phyloP scores from a whole-genome alignment of 345 rosid species.

The Rhodamnia rubescens region DNA sequence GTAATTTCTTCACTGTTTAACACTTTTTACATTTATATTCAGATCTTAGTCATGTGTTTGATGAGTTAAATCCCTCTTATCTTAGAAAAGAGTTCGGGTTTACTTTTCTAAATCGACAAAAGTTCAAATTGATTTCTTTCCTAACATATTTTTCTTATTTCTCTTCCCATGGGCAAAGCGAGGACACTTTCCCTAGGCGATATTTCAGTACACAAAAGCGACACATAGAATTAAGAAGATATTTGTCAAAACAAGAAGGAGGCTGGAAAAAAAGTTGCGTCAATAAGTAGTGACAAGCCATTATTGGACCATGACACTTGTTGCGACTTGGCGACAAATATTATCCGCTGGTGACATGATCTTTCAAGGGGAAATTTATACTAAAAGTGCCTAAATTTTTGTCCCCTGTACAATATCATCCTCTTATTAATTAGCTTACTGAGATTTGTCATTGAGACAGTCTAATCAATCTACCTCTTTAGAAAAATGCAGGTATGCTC shows the following conservation, averaged over 20 bases:
- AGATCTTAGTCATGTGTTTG: too few relatives aligned
- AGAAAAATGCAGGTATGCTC: background rate
- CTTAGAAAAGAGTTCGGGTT: too few relatives aligned
- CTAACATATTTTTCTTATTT: background rate
- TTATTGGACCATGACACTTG: background rate
- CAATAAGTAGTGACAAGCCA: background rate
- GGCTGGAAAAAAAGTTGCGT: background rate
- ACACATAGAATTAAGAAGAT: background rate
- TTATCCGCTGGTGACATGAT: too few relatives aligned
- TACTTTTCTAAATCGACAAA: too few relatives aligned
- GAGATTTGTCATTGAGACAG: background rate
- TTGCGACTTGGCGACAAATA: background rate
- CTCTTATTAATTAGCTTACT: background rate
- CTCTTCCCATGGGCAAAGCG: background rate
- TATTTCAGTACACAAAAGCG: background rate
- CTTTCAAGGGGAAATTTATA: too few relatives aligned
- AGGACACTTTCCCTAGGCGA: background rate
- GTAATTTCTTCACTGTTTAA: too few relatives aligned
- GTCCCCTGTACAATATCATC: background rate
- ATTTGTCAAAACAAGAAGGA: background rate
- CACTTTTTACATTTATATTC: too few relatives aligned
- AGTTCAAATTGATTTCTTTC: too few relatives aligned
- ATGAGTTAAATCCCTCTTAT: too few relatives aligned
- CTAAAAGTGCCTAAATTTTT: background rate
- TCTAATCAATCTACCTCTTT: background rate